Evolutionary conservation across 768 basidiomycete genomes (phyloP), one percentile per base, ranked within the genome.

Genomic region (Serendipita sp.): DNA sequence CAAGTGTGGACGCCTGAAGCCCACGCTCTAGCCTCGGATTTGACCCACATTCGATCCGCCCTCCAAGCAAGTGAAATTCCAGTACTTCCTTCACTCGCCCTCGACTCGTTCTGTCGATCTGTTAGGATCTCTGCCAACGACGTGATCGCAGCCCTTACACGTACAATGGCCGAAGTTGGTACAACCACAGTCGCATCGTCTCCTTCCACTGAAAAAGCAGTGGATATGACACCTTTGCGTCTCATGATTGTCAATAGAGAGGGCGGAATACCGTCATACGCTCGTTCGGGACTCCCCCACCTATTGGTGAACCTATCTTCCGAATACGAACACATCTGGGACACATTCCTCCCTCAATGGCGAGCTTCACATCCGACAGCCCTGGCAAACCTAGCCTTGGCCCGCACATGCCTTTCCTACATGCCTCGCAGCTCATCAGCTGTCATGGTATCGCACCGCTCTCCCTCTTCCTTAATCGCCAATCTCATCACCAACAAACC

Each of bases 401-500:
- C 96, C 9, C 83, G 82, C 34, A 86, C 83, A 41, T 99, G 96
- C 71, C 79, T 99, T 42, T 75, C 79, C 1, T 88, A 90, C 72
- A 96, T 99, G 89, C 96, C 96, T 1, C 81, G 87, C 4, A 81
- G 88, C 2, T 91, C 95, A 1, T 96, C 93, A 16, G 96, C 93
- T 13, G 79, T 98, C 66, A 88, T 99, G 84, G 96, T 98, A 56
- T 95, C 92, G 14, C 96, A 99, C 75, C 90, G 93, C 58, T 95
- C 93, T 1, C 89, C 93, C 0, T 90, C 90, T 65, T 90, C 90
- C 2, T 82, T 99, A 65, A 98, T 99, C 68, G 95, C 83, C 50
- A 98, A 98, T 73, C 80, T 99, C 28, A 94, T 99, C 70, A 99
- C 95, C 33, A 99, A 99, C 72, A 95, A 93, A 70, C 96, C 96